Evolutionary conservation across 2,329 filamentous ascomycete genomes (phyloP), one percentile per base, ranked within the genome.

Genomic region (Scedosporium dehoogii): DNA sequence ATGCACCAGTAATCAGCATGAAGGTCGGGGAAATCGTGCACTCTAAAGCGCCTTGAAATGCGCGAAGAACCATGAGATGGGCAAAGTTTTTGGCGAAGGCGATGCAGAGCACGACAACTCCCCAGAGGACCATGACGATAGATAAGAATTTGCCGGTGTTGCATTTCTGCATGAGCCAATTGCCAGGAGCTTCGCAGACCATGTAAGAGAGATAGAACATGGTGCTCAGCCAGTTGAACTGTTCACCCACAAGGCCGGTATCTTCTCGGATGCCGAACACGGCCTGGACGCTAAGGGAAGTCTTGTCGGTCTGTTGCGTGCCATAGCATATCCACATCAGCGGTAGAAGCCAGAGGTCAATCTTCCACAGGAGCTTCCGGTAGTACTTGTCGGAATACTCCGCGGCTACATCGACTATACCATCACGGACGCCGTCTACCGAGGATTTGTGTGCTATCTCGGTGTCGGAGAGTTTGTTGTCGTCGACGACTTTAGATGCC

Each of bases 251-350:
- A 2, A 72, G 66, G 0, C 65, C 63, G 1, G 68, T 72, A 48
- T 73, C 71, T 58, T 70, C 66, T 23, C 64, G 64, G 38, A 73
- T 67, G 27, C 69, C 69, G 60, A 72, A 72, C 10, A 70, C 68
- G 16, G 69, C 69, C 61, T 72, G 70, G 2, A 67, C 64, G 10
- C 68, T 69, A 41, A 72, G 65, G 4, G 69, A 71, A 1, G 67
- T 69, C 66, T 72, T 72, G 60, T 73, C 71, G 9, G 68, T 66
- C n/a, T 71, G 67, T 51, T 72, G 71, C 0, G 66, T 68, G 25
- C 68, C 68, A 55, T 70, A 72, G 63, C 67, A 69, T 21, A 70
- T 60, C 68, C 69, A 71, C 69, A 73, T 72, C 48, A 72, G 59
- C 0, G 71, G 70, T 5, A 73, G 59, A 1, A 73, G 69, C 18